Percentiles rank a stretch among this genome's conserved stretches.
Conservation (phyloP, 2,329 filamentous ascomycete species). For the Colletotrichum sp. region DNA sequence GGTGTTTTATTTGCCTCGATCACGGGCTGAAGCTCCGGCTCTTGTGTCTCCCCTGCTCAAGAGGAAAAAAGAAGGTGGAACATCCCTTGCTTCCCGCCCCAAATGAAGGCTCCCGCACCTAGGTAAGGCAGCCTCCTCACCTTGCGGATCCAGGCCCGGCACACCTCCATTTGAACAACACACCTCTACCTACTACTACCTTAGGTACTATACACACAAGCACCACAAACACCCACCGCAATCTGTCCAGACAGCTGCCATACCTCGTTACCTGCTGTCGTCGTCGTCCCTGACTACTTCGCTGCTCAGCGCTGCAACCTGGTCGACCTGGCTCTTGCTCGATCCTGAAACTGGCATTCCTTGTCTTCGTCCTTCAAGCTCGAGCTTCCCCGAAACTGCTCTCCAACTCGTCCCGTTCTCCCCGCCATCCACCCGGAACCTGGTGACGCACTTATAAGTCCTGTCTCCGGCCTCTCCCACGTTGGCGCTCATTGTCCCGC, state of each 20-base stretch:
- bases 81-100: not conserved
- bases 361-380: not conserved
- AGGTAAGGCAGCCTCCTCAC: not conserved
- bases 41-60: not conserved
- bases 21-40: not conserved
- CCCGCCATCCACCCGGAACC: not conserved
- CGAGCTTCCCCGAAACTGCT: slow-evolving; percentile 11
- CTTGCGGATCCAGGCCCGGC: not conserved
- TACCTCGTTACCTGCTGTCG: not conserved
- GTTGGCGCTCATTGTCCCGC: slow-evolving; percentile 1
- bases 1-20: not conserved
- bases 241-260: not conserved
- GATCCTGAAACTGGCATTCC: slow-evolving; percentile 15
- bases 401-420: not conserved
- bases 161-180: not conserved
- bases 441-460: not conserved
- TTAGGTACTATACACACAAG: not conserved
- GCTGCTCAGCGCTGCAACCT: slow-evolving; percentile 2
- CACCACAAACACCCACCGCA: not conserved
- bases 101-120: not conserved
- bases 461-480: not conserved
- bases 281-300: not conserved
- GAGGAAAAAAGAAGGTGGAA: not conserved
- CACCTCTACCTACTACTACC: not conserved
- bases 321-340: not conserved